These are phyloP conservation scores for Fusarium incarnatum DNA, from an alignment of 2,329 filamentous ascomycete genomes.

Conservation along the genomic window DNA sequence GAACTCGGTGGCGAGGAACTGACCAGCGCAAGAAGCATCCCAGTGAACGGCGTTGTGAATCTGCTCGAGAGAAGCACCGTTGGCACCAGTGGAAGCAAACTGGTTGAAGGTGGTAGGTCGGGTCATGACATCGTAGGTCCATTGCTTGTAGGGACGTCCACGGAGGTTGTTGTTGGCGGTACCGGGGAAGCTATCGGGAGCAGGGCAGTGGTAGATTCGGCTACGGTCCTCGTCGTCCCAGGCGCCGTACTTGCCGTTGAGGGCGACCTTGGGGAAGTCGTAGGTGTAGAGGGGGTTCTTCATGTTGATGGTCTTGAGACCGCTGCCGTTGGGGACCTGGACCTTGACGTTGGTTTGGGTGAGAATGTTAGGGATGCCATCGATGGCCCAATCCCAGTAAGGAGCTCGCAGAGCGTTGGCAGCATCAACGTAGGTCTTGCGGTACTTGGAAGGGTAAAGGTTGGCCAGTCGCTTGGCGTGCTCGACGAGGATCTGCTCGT, in stretches of 20 bases:
- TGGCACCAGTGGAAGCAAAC: slow-evolving; percentile 51
- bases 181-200: slow-evolving; percentile 54
- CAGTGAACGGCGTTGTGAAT: slow-evolving; percentile 59
- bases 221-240: slow-evolving; percentile 46
- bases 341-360: slow-evolving; percentile 52
- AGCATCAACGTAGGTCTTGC: slow-evolving; percentile 55
- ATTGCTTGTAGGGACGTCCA: slow-evolving; percentile 52
- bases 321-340: slow-evolving; percentile 55
- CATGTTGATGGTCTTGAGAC: slow-evolving; percentile 50
- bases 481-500: slow-evolving; percentile 66
- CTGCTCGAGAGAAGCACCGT: slow-evolving; percentile 57
- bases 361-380: slow-evolving; percentile 58
- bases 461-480: slow-evolving; percentile 60
- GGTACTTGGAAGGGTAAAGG: slow-evolving; percentile 54
- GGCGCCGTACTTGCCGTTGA: slow-evolving; percentile 54
- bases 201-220: slow-evolving; percentile 56
- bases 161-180: slow-evolving; percentile 53
- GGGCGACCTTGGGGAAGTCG: slow-evolving; percentile 57
- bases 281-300: slow-evolving; percentile 66
- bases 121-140: slow-evolving; percentile 57
- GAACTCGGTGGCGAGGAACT: slow-evolving; percentile 56
- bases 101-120: slow-evolving; percentile 51
- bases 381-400: slow-evolving; percentile 67
- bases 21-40: slow-evolving; percentile 55
- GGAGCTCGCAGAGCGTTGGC: slow-evolving; percentile 61